Percentiles rank a stretch among this genome's conserved stretches.
These are phyloP conservation scores for Dacryopinax primogenitus DNA, from an alignment of 768 basidiomycete genomes.

Conservation along the genomic window DNA sequence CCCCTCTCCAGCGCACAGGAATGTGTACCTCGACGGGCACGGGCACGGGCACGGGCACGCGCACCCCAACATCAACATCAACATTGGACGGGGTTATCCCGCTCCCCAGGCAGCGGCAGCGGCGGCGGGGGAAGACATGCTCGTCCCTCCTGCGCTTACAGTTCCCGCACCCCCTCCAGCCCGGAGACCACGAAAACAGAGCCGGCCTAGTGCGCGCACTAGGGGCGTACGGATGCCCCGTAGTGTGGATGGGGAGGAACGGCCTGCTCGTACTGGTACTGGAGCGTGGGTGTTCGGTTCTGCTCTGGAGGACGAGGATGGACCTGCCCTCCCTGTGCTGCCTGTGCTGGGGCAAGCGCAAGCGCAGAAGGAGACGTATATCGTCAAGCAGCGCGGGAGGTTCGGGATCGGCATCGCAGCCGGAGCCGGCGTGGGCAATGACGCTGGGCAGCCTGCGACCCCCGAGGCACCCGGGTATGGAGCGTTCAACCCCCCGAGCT, in stretches of 20 bases:
- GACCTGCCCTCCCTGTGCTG: not conserved
- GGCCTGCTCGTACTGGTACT: no score
- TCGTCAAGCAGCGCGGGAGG: not conserved
- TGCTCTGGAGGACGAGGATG: not conserved
- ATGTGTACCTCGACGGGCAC: not conserved
- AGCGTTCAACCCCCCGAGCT: not conserved
- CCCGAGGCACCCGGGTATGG: not conserved
- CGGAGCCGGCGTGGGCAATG: not conserved
- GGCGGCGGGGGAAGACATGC: not conserved
- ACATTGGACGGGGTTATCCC: not conserved
- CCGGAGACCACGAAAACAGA: not conserved
- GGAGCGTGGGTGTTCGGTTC: not conserved
- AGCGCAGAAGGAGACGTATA: not conserved
- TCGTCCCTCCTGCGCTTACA: constrained; percentile 2
- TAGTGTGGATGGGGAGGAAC: not conserved
- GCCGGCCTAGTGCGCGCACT: not conserved
- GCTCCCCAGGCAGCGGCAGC: not conserved
- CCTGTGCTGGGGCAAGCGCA: not conserved
- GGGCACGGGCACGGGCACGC: not conserved
- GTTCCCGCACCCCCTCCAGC: not conserved
- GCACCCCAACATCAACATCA: not conserved
- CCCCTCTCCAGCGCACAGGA: constrained; percentile 2
- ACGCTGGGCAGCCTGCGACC: not conserved
- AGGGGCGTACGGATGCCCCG: not conserved
- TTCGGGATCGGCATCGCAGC: not conserved